Evolutionary conservation across 495 filamentous ascomycete genomes (phyloP), one percentile per base, ranked within the genome.

Genomic region (Hypomontagnella monticulosa): DNA sequence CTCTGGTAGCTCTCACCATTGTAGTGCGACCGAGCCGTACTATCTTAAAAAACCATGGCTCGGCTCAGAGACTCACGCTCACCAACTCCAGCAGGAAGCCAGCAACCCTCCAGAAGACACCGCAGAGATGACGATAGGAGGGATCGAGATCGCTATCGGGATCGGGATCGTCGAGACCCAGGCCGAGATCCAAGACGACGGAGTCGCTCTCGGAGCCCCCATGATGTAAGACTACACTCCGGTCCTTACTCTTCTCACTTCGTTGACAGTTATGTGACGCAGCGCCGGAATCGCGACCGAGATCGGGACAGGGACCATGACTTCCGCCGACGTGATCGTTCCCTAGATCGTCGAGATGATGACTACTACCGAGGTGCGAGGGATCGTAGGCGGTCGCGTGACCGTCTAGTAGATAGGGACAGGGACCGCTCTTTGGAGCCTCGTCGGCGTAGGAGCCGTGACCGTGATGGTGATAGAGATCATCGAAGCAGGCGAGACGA

Each of bases 81-180:
- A 93, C 91, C 91, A 91, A 92, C 91, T 87, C 91, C 91, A 89
- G 88, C 89, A 93, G 91, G 90, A 88, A 92, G 89, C 83, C 87
- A 90, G 73, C 87, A 85, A 78, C 89, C 88, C 71, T 88, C 89
- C 71, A 88, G 86, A 81, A 85, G 86, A 68, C 80, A 73, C 69
- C 89, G 88, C 73, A 87, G 89, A 84, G 89, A 92, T 75, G 88
- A 91, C 76, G 90, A 91, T 75, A 86, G 89, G 61, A 86, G 85
- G 77, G 88, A 91, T 63, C 80, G 82, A 74, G 81, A 76, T 63
- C 81, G 85, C 10, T 55, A 70, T 55, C 81, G 89, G 48, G 66
- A 72, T 48, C 81, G 89, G 63, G 89, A 91, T 71, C 80, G 83
- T 62, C 80, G 77, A 55, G 73, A 80, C 57, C 73, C 75, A 52